These are phyloP conservation scores for Strobilomyces echinocephalus DNA, from an alignment of 768 basidiomycete species.

Conservation along the genomic window DNA sequence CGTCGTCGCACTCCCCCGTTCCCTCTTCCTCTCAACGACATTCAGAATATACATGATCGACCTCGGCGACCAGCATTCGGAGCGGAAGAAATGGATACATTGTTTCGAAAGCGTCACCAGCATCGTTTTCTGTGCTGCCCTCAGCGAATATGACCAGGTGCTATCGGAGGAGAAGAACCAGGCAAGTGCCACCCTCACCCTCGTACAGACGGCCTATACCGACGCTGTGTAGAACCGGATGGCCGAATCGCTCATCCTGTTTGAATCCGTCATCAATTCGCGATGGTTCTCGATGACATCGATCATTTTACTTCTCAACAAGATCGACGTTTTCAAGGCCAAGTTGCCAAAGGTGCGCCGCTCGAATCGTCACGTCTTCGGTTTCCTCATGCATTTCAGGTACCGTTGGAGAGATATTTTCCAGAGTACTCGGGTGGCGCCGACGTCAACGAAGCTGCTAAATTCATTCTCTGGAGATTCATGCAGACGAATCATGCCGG, in stretches of 20 bases:
- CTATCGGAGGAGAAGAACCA: constrained; percentile 51
- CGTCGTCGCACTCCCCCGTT: constrained; percentile 14
- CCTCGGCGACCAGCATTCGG: constrained; percentile 75
- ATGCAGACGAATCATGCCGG: constrained; percentile 86
- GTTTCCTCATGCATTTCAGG: constrained; percentile 32
- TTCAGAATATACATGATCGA: constrained; percentile 67
- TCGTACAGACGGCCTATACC: background rate
- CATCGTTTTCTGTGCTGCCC: constrained; percentile 71
- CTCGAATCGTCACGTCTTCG: rapidly evolving
- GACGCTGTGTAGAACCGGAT: constrained; percentile 55
- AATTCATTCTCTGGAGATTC: constrained; percentile 92
- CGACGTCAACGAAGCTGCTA: constrained; percentile 91
- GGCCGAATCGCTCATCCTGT: constrained; percentile 68
- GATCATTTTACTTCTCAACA: constrained; percentile 67
- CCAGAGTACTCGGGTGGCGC: constrained; percentile 56
- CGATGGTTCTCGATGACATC: constrained; percentile 66
- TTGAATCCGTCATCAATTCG: constrained; percentile 76
- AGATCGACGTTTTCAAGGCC: constrained; percentile 73
- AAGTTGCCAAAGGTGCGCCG: constrained; percentile 52
- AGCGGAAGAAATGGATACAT: constrained; percentile 80
- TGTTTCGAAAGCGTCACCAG: constrained; percentile 65
- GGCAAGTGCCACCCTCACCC: constrained; percentile 9
- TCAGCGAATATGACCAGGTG: constrained; percentile 76
- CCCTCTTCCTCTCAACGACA: background rate
- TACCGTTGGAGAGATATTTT: constrained; percentile 75